phyloP scores from a whole-genome alignment of 2,329 filamentous ascomycete genomes.

The Lachnellula cervina region DNA sequence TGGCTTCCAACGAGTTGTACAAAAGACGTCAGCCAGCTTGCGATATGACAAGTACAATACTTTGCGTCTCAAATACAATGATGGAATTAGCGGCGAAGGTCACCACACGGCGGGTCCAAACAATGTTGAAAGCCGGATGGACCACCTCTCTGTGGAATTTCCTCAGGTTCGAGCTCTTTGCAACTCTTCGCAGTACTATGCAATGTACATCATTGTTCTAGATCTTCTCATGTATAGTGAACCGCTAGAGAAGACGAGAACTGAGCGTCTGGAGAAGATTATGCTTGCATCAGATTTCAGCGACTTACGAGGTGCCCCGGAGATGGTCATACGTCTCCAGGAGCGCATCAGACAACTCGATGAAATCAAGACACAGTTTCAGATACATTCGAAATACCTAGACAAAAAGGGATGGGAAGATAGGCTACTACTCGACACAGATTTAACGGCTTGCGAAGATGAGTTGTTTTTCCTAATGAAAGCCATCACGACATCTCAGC shows the following conservation, averaged over 20 bases:
- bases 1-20: slow-evolving; percentile 95
- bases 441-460: slow-evolving; percentile 85
- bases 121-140: slow-evolving; percentile 72
- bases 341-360: slow-evolving; percentile 89
- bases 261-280: slow-evolving; percentile 92
- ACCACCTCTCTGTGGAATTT: slow-evolving; percentile 96
- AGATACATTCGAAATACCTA: slow-evolving; percentile 81
- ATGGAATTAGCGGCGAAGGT: slow-evolving; percentile 67
- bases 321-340: slow-evolving; percentile 87
- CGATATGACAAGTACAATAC: slow-evolving; percentile 99
- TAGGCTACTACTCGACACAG: slow-evolving; percentile 79
- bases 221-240: slow-evolving; percentile 96
- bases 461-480: slow-evolving; percentile 99
- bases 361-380: slow-evolving; percentile 95
- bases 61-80: slow-evolving; percentile 92
- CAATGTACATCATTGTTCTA: slow-evolving; percentile 95
- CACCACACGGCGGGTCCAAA: slow-evolving; percentile 48
- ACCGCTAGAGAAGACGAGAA: slow-evolving; percentile 94
- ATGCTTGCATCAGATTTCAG: slow-evolving; percentile 99
- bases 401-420: slow-evolving; percentile 92
- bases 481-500: slow-evolving; percentile 92
- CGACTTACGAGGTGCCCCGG: slow-evolving; percentile 86
- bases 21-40: slow-evolving; percentile 91
- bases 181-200: slow-evolving; percentile 95
- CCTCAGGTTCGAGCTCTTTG: slow-evolving; percentile 91